Base-by-base conservation (phyloP, 805 yeast genomes). In the Candida ulmi region DNA sequence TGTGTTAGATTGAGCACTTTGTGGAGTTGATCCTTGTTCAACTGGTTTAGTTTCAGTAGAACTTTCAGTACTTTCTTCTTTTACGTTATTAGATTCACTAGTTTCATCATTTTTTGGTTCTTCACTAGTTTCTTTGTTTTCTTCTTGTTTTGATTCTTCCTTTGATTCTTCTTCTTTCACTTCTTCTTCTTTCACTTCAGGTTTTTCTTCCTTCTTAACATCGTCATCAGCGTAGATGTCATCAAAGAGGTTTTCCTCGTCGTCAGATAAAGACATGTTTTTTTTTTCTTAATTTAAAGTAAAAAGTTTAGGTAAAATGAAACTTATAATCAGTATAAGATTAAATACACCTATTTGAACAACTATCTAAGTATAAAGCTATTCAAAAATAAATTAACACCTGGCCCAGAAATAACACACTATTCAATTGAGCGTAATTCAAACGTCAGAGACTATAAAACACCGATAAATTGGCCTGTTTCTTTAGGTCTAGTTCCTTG, bases 191-290 rank as follows among this genome's bases (percentile, higher is more conserved):
- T n/a, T 62, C 39, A 65, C 65, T 12, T 41, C 39, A 17, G 43
- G 31, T 38, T 36, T 34, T 33, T 37, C 32, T 19, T 42, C 39
- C 16, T 40, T 38, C 36, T 45, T 40, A 35, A 42, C 50, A 38
- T 61, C 68, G 24, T 58, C 65, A 18, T 55, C 65, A 21, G 61
- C 67, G 45, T 90, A 90, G 65, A 90, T 86, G 61, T 90, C 96
- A 65, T 88, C 95, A 63, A 90, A 90, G 61, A 85, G 81, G 55
- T 87, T 91, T 62, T 88, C 96, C 65, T 90, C 97, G 67, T 88
- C 96, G 65, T 88, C 95, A 45, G 83, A 75, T 41, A 68, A 63
- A 44, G 83, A 75, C 84, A 79, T 80, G 40, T 41, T 63, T 23
- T 23, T 21, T 11, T 11, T 13, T n/a, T 4, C 11, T 16, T 21